A percentile compares a stretch with the other conserved stretches of the same genome.
Evolutionary conservation across 164 flowering plant species (phyloP).

Genomic region (Piper longum): DNA sequence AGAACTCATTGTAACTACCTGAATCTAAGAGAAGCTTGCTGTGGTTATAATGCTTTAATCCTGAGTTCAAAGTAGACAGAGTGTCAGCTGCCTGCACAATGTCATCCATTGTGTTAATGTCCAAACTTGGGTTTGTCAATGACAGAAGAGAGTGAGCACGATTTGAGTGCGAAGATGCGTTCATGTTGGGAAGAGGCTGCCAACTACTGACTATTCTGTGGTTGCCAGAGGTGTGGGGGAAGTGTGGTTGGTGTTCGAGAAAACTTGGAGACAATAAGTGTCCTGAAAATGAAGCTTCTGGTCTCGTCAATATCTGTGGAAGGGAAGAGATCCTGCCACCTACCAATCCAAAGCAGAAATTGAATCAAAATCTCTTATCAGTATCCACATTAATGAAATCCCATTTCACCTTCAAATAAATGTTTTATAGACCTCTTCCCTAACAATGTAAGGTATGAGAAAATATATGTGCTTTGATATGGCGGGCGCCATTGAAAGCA

Average conservation of each 20-base stretch:
- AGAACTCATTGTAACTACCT: background rate
- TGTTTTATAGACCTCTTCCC: too few relatives aligned
- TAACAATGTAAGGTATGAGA: too few relatives aligned
- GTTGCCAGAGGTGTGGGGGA: background rate
- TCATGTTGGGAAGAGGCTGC: background rate
- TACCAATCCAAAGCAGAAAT: background rate
- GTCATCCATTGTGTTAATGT: background rate
- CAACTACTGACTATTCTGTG: background rate
- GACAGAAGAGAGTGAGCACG: background rate
- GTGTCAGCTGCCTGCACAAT: background rate
- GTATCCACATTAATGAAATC: too few relatives aligned
- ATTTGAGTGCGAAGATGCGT: background rate
- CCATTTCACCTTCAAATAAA: too few relatives aligned
- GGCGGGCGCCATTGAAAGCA: too few relatives aligned
- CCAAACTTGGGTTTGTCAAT: background rate
- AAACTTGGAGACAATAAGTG: background rate
- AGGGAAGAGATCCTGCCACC: background rate
- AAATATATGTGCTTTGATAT: too few relatives aligned
- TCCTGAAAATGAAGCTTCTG: background rate
- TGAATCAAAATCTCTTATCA: background rate
- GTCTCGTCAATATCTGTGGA: background rate
- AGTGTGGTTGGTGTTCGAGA: background rate
- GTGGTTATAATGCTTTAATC: background rate
- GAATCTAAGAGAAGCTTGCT: background rate
- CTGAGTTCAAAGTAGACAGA: background rate